Evolutionary conservation across 768 basidiomycete species (phyloP).

Genomic region (Collybia mongolica): DNA sequence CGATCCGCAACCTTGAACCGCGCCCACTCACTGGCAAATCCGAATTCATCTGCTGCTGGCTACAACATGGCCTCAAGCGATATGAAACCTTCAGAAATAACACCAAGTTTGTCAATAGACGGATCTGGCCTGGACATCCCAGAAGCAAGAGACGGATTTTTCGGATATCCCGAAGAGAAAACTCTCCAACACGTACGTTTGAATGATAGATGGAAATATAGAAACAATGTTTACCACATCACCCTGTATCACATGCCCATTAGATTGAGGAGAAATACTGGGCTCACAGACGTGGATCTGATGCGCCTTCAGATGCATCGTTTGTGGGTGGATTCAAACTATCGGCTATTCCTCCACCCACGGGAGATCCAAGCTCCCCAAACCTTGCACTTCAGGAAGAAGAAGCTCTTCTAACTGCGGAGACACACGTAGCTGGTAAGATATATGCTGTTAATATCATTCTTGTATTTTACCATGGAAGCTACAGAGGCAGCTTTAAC

Average conservation of each 20-base stretch:
- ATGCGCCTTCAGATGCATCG: conserved; percentile 43
- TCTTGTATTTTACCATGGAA: neutral
- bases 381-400: conserved; percentile 31
- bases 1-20: neutral
- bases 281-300: conserved; percentile 65
- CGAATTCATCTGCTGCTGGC: neutral
- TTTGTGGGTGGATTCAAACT: conserved; percentile 39
- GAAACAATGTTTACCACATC: conserved; percentile 1
- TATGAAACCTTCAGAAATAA: neutral
- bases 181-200: conserved; percentile 65
- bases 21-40: neutral
- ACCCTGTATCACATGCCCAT: neutral
- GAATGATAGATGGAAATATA: conserved; percentile 1
- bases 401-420: conserved; percentile 22
- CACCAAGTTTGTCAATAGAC: neutral
- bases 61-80: neutral
- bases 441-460: neutral
- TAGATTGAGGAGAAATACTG: conserved; percentile 77
- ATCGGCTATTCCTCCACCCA: conserved; percentile 28
- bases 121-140: conserved; percentile 30
- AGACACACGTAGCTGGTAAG: conserved; percentile 29
- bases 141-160: conserved; percentile 70
- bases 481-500: conserved; percentile 29
- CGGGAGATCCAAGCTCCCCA: conserved; percentile 17
- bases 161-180: conserved; percentile 79